phyloP scores from a whole-genome alignment of 345 rosid genomes.

The Hibiscus syriacus region DNA sequence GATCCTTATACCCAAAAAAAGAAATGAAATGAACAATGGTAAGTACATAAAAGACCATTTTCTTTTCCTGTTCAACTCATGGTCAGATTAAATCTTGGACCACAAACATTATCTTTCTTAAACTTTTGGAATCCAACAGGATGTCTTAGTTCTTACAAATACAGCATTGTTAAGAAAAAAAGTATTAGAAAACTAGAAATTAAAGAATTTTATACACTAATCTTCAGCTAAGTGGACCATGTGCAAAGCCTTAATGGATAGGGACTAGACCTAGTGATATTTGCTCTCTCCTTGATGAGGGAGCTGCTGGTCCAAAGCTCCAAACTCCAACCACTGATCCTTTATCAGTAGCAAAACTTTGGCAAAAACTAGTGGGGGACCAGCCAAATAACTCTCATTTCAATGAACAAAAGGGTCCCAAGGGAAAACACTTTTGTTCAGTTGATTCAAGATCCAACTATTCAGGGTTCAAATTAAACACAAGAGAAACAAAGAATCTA shows the following conservation, averaged over 20 bases:
- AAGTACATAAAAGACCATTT: too few species aligned
- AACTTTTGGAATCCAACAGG: too few species aligned
- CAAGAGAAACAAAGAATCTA: too few species aligned
- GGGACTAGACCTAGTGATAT: too few species aligned
- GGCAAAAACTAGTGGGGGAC: not conserved
- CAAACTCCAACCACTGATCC: not conserved
- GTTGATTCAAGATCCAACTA: not conserved
- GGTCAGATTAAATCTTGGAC: not conserved
- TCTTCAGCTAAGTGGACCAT: not conserved
- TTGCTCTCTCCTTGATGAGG: too few species aligned
- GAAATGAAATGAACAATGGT: too few species aligned
- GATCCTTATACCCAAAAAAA: not conserved
- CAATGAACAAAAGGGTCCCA: not conserved
- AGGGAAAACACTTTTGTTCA: not conserved
- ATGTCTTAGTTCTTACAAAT: too few species aligned
- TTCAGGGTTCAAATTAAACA: not conserved
- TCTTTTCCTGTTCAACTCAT: not conserved
- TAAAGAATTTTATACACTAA: not conserved
- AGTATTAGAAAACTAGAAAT: not conserved
- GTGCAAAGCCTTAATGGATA: not conserved
- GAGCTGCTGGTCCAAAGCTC: not conserved
- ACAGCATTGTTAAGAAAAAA: not conserved
- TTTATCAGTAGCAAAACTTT: not conserved
- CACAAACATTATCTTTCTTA: too few species aligned
- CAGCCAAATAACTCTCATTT: not conserved